Conservation (phyloP, 2,329 filamentous ascomycete genomes). For the Pyrenophora graminea region DNA sequence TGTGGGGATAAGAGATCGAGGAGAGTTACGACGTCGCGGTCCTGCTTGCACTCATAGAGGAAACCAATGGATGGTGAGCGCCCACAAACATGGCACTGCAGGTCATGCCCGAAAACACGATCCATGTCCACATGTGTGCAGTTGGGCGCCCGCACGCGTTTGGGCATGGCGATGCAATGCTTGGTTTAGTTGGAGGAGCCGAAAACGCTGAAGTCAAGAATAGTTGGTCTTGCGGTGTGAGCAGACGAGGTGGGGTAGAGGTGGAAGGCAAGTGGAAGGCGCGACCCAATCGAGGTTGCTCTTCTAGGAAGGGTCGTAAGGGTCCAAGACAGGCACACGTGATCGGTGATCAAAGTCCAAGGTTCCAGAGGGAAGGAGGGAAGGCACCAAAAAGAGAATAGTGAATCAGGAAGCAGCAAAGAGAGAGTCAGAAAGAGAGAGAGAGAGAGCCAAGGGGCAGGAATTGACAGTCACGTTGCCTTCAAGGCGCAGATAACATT, state of each 20-base stretch:
- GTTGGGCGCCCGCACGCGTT: slow-evolving; percentile 32
- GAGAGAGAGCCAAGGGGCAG: background rate
- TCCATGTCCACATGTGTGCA: slow-evolving; percentile 74
- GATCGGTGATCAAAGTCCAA: background rate
- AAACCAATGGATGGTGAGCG: slow-evolving; percentile 65
- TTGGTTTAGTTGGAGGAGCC: slow-evolving; percentile 22
- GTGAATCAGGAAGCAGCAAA: background rate
- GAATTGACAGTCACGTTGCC: too few species aligned
- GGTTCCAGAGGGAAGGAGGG: background rate
- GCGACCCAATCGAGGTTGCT: background rate
- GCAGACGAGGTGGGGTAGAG: background rate
- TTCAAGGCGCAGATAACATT: background rate
- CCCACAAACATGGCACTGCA: slow-evolving; percentile 64
- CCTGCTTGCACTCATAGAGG: slow-evolving; percentile 74
- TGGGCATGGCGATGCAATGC: slow-evolving; percentile 24
- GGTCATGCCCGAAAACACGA: slow-evolving; percentile 60
- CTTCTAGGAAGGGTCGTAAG: background rate
- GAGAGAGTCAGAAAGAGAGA: background rate
- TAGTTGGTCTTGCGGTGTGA: slow-evolving; percentile 13
- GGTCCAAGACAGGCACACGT: background rate
- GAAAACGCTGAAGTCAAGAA: slow-evolving; percentile 2
- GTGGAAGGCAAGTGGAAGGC: background rate
- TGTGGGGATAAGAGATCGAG: slow-evolving; percentile 4
- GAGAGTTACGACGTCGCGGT: slow-evolving; percentile 42
- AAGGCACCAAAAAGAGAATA: background rate